These are phyloP conservation scores for Golubevia sp. DNA, from an alignment of 1,284 basidiomycete species.

Conservation along the genomic window DNA sequence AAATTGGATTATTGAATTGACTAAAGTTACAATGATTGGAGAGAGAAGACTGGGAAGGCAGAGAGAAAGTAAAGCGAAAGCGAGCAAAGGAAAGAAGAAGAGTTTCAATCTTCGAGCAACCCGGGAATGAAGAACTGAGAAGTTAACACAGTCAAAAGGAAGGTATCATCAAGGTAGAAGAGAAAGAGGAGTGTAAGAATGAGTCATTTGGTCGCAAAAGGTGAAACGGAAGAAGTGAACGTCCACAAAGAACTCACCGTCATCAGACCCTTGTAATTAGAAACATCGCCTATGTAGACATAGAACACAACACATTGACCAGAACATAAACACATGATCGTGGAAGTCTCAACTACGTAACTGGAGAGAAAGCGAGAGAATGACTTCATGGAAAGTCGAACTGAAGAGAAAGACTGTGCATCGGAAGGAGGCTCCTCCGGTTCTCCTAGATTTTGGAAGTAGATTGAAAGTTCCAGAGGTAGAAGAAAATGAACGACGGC, in stretches of 20 bases:
- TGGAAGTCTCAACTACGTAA: constrained; percentile 42
- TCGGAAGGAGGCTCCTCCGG: too few relatives aligned
- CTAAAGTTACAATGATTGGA: too few relatives aligned
- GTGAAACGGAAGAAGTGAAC: background rate
- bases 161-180: background rate
- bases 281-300: constrained; percentile 40
- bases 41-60: too few relatives aligned
- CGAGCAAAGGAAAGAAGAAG: constrained; percentile 6
- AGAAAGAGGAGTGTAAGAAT: constrained; percentile 1
- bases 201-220: background rate
- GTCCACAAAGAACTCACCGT: constrained; percentile 15
- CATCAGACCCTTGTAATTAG: constrained; percentile 38
- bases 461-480: background rate
- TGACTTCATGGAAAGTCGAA: constrained; percentile 41
- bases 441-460: constrained; percentile 12
- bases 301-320: constrained; percentile 50
- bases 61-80: constrained; percentile 1
- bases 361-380: constrained; percentile 39
- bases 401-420: constrained; percentile 18
- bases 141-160: background rate
- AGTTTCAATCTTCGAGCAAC: constrained; percentile 16
- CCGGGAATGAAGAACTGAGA: constrained; percentile 36
- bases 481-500: background rate
- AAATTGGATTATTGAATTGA: too few relatives aligned
- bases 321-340: constrained; percentile 43